Evolutionary conservation across 257 asterid species (phyloP).

Genomic region (Ehretia macrophylla): DNA sequence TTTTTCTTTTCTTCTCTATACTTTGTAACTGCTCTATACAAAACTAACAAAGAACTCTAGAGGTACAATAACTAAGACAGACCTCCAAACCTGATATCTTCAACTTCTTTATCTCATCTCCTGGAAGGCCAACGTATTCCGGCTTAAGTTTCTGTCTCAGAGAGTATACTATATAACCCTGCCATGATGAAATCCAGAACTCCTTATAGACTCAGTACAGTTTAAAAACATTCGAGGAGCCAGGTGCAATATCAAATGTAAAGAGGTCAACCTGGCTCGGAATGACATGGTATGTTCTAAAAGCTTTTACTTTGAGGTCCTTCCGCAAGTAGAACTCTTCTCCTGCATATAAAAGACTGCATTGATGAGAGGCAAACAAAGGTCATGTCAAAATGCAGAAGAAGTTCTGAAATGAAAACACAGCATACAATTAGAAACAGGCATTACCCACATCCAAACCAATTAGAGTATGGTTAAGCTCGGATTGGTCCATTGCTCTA

Average conservation of each 20-base stretch:
- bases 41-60: neutral
- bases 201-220: neutral
- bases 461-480: conserved; percentile 69
- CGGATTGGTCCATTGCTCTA: conserved; percentile 91
- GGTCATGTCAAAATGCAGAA: neutral
- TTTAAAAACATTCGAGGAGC: neutral
- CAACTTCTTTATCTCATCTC: conserved; percentile 63
- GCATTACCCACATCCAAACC: conserved; percentile 90
- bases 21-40: too few relatives aligned
- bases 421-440: conserved; percentile 1
- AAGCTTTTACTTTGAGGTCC: conserved; percentile 86
- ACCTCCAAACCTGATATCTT: conserved; percentile 86
- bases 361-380: neutral
- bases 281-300: conserved; percentile 75
- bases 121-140: conserved; percentile 64
- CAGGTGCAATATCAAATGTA: neutral
- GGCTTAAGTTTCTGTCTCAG: conserved; percentile 77
- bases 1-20: too few relatives aligned
- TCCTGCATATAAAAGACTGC: conserved; percentile 38
- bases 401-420: neutral
- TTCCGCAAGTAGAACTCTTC: conserved; percentile 72
- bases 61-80: conserved; percentile 17
- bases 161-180: conserved; percentile 88
- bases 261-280: conserved; percentile 75
- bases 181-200: conserved; percentile 7